Conservation (phyloP, 2,329 filamentous ascomycete genomes). For the Tolypocladium cylindrosporum region DNA sequence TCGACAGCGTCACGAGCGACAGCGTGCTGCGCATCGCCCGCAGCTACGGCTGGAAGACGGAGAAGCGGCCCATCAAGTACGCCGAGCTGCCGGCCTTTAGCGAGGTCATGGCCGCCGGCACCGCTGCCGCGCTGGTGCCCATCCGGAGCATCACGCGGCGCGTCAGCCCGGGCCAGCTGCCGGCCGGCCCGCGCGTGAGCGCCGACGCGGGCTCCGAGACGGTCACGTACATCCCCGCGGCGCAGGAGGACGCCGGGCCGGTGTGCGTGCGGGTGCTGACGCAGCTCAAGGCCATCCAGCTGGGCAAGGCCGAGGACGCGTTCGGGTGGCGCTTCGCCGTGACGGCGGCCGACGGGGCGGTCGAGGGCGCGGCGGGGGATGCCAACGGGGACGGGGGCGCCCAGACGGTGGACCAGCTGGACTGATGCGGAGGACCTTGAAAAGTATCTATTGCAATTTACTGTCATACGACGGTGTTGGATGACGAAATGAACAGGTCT, state of each 20-base stretch:
- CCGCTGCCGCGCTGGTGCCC: constrained; percentile 82
- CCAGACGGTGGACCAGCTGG: constrained; percentile 23
- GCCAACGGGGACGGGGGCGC: constrained; percentile 10
- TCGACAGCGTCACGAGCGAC: constrained; percentile 76
- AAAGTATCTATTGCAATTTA: background rate
- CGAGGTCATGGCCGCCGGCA: constrained; percentile 87
- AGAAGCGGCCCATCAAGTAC: constrained; percentile 61
- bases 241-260: constrained; percentile 60
- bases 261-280: constrained; percentile 62
- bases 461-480: background rate
- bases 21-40: constrained; percentile 67
- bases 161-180: constrained; percentile 6
- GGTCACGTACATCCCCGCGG: constrained; percentile 42
- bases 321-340: constrained; percentile 61
- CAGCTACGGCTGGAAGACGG: constrained; percentile 75
- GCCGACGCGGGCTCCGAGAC: constrained; percentile 31
- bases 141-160: constrained; percentile 81
- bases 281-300: constrained; percentile 77
- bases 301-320: constrained; percentile 65
- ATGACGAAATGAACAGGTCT: background rate
- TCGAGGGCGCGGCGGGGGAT: constrained; percentile 14
- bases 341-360: constrained; percentile 32
- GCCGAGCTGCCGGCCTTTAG: constrained; percentile 40
- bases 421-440: constrained; percentile 6
- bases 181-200: constrained; percentile 28